phyloP scores from a whole-genome alignment of 805 yeast genomes.

The Jamesozyma spencerorum region DNA sequence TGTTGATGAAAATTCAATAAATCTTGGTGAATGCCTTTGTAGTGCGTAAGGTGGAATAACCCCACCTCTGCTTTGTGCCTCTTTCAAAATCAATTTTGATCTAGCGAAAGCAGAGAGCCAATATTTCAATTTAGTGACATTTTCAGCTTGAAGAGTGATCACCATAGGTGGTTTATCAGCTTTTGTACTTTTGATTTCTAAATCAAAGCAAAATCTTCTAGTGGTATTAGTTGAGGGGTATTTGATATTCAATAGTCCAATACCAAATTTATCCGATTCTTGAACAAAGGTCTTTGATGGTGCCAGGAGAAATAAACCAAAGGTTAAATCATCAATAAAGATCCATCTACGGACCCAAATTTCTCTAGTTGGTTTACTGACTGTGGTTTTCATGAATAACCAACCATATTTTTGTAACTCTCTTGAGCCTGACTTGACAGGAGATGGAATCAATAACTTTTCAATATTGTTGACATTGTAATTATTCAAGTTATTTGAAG shows the following conservation, averaged over 20 bases:
- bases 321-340: constrained; percentile 67
- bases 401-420: constrained; percentile 67
- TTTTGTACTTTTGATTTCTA: constrained; percentile 40
- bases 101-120: constrained; percentile 66
- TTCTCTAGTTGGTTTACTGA: constrained; percentile 42
- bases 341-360: constrained; percentile 79
- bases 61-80: constrained; percentile 13
- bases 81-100: constrained; percentile 43
- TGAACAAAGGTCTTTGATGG: constrained; percentile 65
- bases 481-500: constrained; percentile 48
- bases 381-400: constrained; percentile 63
- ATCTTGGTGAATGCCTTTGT: constrained; percentile 55
- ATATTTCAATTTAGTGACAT: constrained; percentile 51
- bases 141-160: constrained; percentile 63
- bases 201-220: constrained; percentile 69
- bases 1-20: constrained; percentile 59
- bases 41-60: constrained; percentile 39
- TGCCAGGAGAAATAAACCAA: constrained; percentile 66
- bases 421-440: neutral
- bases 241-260: constrained; percentile 55
- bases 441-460: constrained; percentile 23
- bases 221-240: constrained; percentile 52
- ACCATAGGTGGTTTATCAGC: constrained; percentile 21
- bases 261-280: constrained; percentile 81
- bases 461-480: constrained; percentile 35